These are phyloP conservation scores for Calonectria honghensis DNA, from an alignment of 2,329 filamentous ascomycete genomes.

Conservation along the genomic window DNA sequence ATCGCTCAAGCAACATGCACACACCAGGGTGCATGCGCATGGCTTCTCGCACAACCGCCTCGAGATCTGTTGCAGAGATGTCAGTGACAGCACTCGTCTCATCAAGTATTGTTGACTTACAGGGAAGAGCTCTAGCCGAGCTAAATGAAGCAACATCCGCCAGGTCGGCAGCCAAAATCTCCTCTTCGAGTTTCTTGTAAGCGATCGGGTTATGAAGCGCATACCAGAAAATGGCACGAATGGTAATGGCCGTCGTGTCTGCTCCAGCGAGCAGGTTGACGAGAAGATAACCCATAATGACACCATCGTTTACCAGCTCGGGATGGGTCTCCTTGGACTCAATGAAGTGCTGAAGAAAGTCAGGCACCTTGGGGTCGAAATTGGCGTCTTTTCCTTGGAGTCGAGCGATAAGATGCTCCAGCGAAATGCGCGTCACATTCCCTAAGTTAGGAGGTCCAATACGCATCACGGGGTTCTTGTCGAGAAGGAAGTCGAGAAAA, in stretches of 20 bases:
- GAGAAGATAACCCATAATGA: constrained; percentile 60
- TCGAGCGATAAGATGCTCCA: constrained; percentile 44
- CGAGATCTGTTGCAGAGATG: constrained; percentile 52
- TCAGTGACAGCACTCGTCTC: no score
- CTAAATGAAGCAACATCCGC: constrained; percentile 41
- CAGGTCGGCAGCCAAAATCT: constrained; percentile 40
- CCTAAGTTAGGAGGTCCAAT: constrained; percentile 52
- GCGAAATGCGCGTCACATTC: constrained; percentile 46
- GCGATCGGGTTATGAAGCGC: constrained; percentile 58
- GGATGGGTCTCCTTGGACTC: constrained; percentile 59
- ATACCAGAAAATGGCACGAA: constrained; percentile 62
- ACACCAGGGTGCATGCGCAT: constrained; percentile 68
- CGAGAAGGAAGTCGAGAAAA: constrained; percentile 53
- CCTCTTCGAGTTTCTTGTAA: constrained; percentile 49
- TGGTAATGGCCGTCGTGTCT: constrained; percentile 60
- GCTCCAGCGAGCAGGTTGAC: constrained; percentile 61
- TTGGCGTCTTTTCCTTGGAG: constrained; percentile 48
- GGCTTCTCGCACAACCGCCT: constrained; percentile 69
- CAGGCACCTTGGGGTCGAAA: constrained; percentile 48
- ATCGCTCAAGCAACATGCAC: constrained; percentile 66
- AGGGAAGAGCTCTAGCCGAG: constrained; percentile 44
- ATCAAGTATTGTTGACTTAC: constrained; percentile 21
- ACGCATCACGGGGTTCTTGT: constrained; percentile 55
- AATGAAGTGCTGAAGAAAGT: constrained; percentile 61
- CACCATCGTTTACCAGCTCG: constrained; percentile 60